These are phyloP conservation scores for Elsinoe batatas DNA, from an alignment of 2,329 filamentous ascomycete species.

Conservation along the genomic window DNA sequence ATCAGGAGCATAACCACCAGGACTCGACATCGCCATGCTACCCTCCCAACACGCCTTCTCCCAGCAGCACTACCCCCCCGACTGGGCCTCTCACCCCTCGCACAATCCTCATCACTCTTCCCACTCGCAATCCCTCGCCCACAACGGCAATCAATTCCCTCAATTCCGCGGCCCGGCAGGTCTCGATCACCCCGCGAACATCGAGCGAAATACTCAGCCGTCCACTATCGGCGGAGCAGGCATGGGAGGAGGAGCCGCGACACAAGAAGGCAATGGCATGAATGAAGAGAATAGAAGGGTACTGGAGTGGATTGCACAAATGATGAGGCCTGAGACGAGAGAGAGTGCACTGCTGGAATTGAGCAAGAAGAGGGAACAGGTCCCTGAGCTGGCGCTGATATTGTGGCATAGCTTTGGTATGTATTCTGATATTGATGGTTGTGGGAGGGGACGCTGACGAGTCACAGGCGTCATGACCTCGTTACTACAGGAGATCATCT, in stretches of 20 bases:
- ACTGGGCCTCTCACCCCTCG: constrained; percentile 36
- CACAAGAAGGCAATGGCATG: constrained; percentile 23
- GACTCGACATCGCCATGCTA: constrained; percentile 15
- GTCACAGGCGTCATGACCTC: constrained; percentile 88
- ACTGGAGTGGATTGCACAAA: constrained; percentile 84
- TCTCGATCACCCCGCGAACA: constrained; percentile 8
- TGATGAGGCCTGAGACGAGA: constrained; percentile 75
- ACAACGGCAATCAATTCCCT: constrained; percentile 23
- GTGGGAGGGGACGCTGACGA: constrained; percentile 20
- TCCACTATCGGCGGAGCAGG: not conserved
- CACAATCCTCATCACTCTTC: constrained; percentile 14
- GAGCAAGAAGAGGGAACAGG: constrained; percentile 97
- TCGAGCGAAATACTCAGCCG: constrained; percentile 1
- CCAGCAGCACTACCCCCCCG: constrained; percentile 45
- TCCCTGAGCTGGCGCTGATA: constrained; percentile 89
- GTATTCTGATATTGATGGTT: constrained; percentile 20
- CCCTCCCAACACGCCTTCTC: constrained; percentile 49
- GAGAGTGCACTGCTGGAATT: constrained; percentile 89
- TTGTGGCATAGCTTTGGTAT: constrained; percentile 97
- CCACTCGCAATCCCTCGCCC: constrained; percentile 30
- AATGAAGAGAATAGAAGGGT: constrained; percentile 82
- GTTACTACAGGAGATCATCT: constrained; percentile 95
- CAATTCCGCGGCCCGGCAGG: constrained; percentile 11
- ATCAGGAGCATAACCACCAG: not conserved
- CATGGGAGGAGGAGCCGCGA: constrained; percentile 16